These are phyloP conservation scores for Coemansia sp. DNA, from an alignment of 192 early-diverging fungal species.

Conservation along the genomic window DNA sequence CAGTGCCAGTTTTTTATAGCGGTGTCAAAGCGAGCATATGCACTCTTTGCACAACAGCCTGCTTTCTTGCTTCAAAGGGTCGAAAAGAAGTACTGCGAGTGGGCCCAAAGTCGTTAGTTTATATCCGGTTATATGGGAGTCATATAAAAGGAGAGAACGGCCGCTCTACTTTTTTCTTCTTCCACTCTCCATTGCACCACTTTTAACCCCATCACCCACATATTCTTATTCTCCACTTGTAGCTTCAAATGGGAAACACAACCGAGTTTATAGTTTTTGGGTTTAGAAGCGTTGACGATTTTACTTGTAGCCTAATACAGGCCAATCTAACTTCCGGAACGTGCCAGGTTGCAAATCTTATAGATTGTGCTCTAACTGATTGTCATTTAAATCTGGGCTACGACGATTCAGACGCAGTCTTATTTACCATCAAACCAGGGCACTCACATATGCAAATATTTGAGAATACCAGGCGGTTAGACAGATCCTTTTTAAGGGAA, in stretches of 20 bases:
- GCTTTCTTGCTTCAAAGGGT: not conserved
- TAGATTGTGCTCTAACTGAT: not conserved
- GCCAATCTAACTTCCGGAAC: not conserved
- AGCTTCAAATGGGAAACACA: not conserved
- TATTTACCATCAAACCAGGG: not conserved
- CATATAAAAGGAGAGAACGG: not conserved
- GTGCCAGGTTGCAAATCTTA: not conserved
- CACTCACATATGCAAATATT: not conserved
- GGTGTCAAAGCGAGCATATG: no score
- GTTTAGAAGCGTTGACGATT: not conserved
- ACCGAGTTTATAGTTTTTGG: not conserved
- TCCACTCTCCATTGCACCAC: not conserved
- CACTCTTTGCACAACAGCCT: no score
- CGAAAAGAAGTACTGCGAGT: not conserved
- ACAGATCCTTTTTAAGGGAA: not conserved
- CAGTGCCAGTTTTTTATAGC: no score
- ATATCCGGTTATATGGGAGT: not conserved
- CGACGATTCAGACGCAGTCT: not conserved
- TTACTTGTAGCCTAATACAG: not conserved
- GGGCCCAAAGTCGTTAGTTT: not conserved
- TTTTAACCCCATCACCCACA: not conserved
- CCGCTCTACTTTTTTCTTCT: not conserved
- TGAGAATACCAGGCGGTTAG: not conserved
- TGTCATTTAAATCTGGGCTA: not conserved
- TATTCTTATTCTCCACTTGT: not conserved